Evolutionary conservation across 2,329 filamentous ascomycete species (phyloP).

Genomic region (Monilinia vaccinii-corymbosi): DNA sequence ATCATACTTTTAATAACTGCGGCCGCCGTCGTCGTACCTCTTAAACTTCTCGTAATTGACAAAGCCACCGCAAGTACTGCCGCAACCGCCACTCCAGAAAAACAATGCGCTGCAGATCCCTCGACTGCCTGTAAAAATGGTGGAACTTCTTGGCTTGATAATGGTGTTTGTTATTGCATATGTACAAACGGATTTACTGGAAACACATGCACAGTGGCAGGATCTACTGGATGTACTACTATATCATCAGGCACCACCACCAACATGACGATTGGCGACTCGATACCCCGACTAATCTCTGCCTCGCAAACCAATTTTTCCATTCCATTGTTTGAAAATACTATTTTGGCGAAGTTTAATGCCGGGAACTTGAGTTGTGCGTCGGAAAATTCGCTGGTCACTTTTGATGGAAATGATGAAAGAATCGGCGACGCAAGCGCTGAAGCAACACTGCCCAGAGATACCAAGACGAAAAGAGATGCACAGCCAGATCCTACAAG

Average conservation of each 20-base stretch:
- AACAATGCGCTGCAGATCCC: constrained; percentile 48
- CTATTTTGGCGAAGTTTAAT: constrained; percentile 69
- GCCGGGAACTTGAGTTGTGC: constrained; percentile 67
- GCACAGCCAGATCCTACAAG: background rate
- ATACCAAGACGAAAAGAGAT: background rate
- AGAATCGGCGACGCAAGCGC: constrained; percentile 15
- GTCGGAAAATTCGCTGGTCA: constrained; percentile 79
- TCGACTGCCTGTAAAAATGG: constrained; percentile 62
- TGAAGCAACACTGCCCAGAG: constrained; percentile 9
- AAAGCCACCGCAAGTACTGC: constrained; percentile 31
- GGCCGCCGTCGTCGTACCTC: constrained; percentile 73
- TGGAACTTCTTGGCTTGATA: constrained; percentile 62
- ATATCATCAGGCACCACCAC: constrained; percentile 32
- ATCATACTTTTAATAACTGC: constrained; percentile 63
- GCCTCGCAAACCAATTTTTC: constrained; percentile 60
- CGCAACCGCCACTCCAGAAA: constrained; percentile 10
- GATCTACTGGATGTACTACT: constrained; percentile 47
- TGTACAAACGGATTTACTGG: constrained; percentile 84
- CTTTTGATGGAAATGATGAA: constrained; percentile 53
- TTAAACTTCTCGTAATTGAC: constrained; percentile 54
- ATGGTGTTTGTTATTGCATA: constrained; percentile 69
- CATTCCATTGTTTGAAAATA: constrained; percentile 61
- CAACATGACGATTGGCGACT: constrained; percentile 73
- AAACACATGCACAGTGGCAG: constrained; percentile 42
- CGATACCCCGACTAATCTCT: constrained; percentile 65